Conservation (phyloP, 1,139 yeast genomes). For the Pichia sp. region DNA sequence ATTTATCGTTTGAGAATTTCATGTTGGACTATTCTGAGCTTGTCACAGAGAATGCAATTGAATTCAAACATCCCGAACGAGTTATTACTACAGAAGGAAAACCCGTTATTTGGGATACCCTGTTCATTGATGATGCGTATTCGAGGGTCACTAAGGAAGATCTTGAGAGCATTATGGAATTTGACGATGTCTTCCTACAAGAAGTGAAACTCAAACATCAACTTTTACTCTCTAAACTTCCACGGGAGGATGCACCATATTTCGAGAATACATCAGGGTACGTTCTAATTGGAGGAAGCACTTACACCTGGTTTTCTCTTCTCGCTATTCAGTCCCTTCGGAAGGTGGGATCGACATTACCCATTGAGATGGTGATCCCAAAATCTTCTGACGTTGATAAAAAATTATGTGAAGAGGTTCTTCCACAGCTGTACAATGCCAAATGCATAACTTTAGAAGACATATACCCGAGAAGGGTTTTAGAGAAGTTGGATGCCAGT, state of each 20-base stretch:
- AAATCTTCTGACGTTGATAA: constrained; percentile 38
- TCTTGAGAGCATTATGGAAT: constrained; percentile 14
- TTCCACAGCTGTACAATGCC: constrained; percentile 37
- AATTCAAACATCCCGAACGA: constrained; percentile 19
- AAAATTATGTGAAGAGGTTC: constrained; percentile 38
- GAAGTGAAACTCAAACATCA: constrained; percentile 21
- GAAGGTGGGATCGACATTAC: constrained; percentile 43
- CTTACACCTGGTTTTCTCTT: constrained; percentile 45
- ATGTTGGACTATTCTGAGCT: constrained; percentile 10
- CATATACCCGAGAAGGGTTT: constrained; percentile 18
- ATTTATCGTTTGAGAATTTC: constrained; percentile 9
- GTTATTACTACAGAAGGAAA: constrained; percentile 15
- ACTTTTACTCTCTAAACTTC: constrained; percentile 14
- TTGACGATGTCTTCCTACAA: constrained; percentile 16
- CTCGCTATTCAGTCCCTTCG: constrained; percentile 46
- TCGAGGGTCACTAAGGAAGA: constrained; percentile 12
- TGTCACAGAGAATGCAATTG: constrained; percentile 6
- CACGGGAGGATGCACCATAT: constrained; percentile 19
- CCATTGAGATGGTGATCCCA: constrained; percentile 56
- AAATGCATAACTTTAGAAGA: constrained; percentile 30
- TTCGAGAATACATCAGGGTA: constrained; percentile 39
- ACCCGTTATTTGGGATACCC: constrained; percentile 20
- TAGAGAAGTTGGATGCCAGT: constrained; percentile 27
- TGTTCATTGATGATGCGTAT: constrained; percentile 15
- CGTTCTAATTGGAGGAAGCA: constrained; percentile 58